Evolutionary conservation across 139 green algal species (phyloP), one percentile per base, ranked within the genome.

Genomic region (Picochlorum sp.): DNA sequence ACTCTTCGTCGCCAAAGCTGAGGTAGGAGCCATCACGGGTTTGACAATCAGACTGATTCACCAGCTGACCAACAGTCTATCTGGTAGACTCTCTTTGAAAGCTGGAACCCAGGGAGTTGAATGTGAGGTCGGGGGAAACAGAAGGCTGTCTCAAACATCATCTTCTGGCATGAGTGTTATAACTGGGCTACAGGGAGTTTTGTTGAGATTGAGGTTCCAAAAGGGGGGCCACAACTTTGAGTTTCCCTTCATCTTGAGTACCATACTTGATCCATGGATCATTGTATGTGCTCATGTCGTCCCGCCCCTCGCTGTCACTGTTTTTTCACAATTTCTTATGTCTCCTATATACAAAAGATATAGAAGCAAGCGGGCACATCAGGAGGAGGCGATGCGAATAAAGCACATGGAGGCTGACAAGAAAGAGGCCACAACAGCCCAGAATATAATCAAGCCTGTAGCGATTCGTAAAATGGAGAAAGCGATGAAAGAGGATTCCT

Each of bases 191-290:
- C 65, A 81, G 66, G 78, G 78, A 21, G 55, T 85, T 14, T 50
- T 60, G 2, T 51, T 85, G 55, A 76, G 70, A 63, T 44, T 67
- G 31, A 62, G 65, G 6, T 71, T 73, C 30, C 60, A 56, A n/a
- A 74, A 69, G 6, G 72, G 61, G 14, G 68, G 73, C 1, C 72
- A 83, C 52, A 31, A 62, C 37, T 83, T 85, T 55, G 69, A 81
- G 52, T 75, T 85, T 57, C 76, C 76, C 3, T 57, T 83, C 5
- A 62, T 83, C 23, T 56, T 85, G 23, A 69, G 65, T 10, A 44
- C 65, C 24, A 49, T 37, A 18, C 26, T 47, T n/a, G 49, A 31
- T 45, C 14, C 30, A 23, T 51, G 45, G 47, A 26, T 72, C 3
- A 0, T 79, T 47, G 2, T 61, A 11, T 55, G 9, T 18, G 75